Evolutionary conservation across 2,329 filamentous ascomycete species (phyloP).

Genomic region (Xylaria sp.): DNA sequence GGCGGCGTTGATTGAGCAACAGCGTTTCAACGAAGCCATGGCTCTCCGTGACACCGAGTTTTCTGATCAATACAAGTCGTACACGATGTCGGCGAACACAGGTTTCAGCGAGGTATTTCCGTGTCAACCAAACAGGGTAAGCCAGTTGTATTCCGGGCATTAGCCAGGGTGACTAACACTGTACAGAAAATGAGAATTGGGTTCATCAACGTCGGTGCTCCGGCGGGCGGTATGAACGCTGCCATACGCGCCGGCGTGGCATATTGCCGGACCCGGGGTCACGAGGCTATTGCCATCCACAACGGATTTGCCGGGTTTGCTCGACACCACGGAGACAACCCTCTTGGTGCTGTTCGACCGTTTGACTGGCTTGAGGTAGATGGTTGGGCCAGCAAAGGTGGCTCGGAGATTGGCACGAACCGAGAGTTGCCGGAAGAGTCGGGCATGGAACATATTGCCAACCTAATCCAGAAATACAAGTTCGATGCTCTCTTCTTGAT

Average conservation of each 20-base stretch:
- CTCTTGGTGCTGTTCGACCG: slow-evolving; percentile 79
- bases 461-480: slow-evolving; percentile 82
- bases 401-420: slow-evolving; percentile 98
- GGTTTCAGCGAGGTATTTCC: slow-evolving; percentile 69
- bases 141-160: slow-evolving; percentile 35
- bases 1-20: slow-evolving; percentile 77
- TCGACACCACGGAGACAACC: slow-evolving; percentile 85
- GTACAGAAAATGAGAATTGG: slow-evolving; percentile 84
- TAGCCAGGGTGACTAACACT: slow-evolving; percentile 38
- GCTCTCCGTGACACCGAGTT: slow-evolving; percentile 89
- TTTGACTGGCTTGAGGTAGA: slow-evolving; percentile 95
- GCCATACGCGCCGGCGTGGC: slow-evolving; percentile 91
- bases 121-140: slow-evolving; percentile 73
- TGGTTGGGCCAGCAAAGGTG: slow-evolving; percentile 93
- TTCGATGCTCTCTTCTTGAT: slow-evolving; percentile 92
- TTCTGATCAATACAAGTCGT: slow-evolving; percentile 87
- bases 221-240: slow-evolving; percentile 97
- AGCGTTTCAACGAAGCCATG: slow-evolving; percentile 90
- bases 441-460: slow-evolving; percentile 81
- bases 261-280: slow-evolving; percentile 90
- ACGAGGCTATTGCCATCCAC: slow-evolving; percentile 89
- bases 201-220: slow-evolving; percentile 95
- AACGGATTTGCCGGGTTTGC: slow-evolving; percentile 96
- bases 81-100: slow-evolving; percentile 87
- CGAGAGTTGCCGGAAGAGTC: slow-evolving; percentile 85